Percentiles rank a stretch among this genome's conserved stretches.
Conservation (phyloP, 2,329 filamentous ascomycete genomes). For the Grosmannia serpens region DNA sequence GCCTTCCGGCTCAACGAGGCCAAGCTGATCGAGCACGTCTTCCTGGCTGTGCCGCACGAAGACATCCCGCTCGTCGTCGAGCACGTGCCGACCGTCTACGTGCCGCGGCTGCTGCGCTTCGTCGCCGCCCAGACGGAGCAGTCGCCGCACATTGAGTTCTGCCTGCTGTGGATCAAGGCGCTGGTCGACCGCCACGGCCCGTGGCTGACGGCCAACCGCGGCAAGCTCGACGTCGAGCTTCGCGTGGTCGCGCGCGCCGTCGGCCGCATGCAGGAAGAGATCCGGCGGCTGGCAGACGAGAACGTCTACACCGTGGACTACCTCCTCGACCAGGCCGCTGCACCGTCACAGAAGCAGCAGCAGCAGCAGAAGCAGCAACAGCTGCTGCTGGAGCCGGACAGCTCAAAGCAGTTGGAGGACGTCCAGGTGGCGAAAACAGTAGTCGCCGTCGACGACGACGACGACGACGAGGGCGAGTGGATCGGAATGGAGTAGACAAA, state of each 20-base stretch:
- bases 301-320: conserved; percentile 88
- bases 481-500: conserved; percentile 4
- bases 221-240: conserved; percentile 72
- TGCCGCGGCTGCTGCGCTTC: conserved; percentile 74
- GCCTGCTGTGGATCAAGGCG: conserved; percentile 82
- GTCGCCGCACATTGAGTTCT: conserved; percentile 89
- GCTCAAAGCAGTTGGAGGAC: too few species aligned
- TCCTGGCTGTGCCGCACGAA: conserved; percentile 65
- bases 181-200: conserved; percentile 71
- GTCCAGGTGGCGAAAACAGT: background rate
- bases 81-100: conserved; percentile 73
- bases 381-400: background rate
- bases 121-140: conserved; percentile 81
- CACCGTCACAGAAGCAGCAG: background rate
- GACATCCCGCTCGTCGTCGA: conserved; percentile 70
- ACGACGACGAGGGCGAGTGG: conserved; percentile 9
- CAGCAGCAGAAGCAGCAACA: background rate
- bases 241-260: conserved; percentile 73
- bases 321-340: conserved; percentile 42
- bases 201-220: conserved; percentile 71
- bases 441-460: conserved; percentile 6
- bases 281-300: conserved; percentile 73
- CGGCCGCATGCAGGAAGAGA: conserved; percentile 66
- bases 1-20: conserved; percentile 89
- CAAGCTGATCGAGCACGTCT: conserved; percentile 70